Percentiles rank a stretch among this genome's conserved stretches.
phyloP scores from a whole-genome alignment of 1,139 yeast genomes.

The Yamadazyma atlantica region DNA sequence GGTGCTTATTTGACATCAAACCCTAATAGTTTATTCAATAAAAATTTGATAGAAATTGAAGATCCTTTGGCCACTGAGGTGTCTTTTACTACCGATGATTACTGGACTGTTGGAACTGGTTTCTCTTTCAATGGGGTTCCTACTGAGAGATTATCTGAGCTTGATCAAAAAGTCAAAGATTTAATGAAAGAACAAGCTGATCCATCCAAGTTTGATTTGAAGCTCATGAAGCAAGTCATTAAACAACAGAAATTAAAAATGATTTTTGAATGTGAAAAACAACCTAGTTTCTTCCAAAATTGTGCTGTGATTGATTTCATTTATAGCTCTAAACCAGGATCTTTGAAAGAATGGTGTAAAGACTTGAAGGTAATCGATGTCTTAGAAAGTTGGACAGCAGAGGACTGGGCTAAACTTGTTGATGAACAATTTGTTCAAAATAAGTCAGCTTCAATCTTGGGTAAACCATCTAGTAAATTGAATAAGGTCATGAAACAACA shows the following conservation, averaged over 20 bases:
- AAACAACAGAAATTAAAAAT: slow-evolving; percentile 64
- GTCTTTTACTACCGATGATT: slow-evolving; percentile 70
- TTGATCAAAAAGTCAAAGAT: slow-evolving; percentile 51
- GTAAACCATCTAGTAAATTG: slow-evolving; percentile 68
- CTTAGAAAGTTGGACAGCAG: slow-evolving; percentile 58
- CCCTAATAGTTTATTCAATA: slow-evolving; percentile 66
- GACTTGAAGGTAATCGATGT: slow-evolving; percentile 60
- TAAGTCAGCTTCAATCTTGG: slow-evolving; percentile 71
- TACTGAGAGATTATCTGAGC: slow-evolving; percentile 52
- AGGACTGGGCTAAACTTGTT: slow-evolving; percentile 66
- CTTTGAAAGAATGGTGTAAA: slow-evolving; percentile 53
- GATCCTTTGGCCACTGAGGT: slow-evolving; percentile 80
- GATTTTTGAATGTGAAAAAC: slow-evolving; percentile 65
- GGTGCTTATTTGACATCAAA: slow-evolving; percentile 79
- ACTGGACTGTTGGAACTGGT: slow-evolving; percentile 55
- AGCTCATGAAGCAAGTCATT: slow-evolving; percentile 64
- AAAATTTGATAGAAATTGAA: slow-evolving; percentile 73
- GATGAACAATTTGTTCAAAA: slow-evolving; percentile 58
- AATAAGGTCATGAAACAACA: slow-evolving; percentile 54
- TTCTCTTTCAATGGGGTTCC: slow-evolving; percentile 76
- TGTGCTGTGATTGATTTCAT: slow-evolving; percentile 76
- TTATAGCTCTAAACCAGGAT: slow-evolving; percentile 71
- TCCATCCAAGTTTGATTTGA: slow-evolving; percentile 56
- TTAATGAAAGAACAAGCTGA: slow-evolving; percentile 52
- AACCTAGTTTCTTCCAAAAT: slow-evolving; percentile 59